Evolutionary conservation across 129 eudicot species (phyloP).

Genomic region (Silybum marianum): DNA sequence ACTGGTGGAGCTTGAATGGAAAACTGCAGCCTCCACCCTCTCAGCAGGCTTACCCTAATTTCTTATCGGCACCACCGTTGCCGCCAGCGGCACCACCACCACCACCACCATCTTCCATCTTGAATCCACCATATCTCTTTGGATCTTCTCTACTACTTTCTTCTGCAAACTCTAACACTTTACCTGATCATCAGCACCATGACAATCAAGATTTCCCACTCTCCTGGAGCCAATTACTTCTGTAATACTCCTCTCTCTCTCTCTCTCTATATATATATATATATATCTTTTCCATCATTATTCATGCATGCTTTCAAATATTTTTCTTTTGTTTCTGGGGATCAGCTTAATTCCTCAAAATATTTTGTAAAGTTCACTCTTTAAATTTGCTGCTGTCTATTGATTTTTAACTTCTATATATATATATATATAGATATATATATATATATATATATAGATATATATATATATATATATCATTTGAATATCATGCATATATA

Average conservation of each 20-base stretch:
- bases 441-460: too few species aligned
- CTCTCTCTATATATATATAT: neutral
- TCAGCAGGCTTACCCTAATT: conserved; percentile 42
- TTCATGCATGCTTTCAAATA: conserved; percentile 7
- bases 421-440: too few species aligned
- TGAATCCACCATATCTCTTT: conserved; percentile 35
- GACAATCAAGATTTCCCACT: conserved; percentile 57
- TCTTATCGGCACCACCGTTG: conserved; percentile 18
- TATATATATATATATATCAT: neutral
- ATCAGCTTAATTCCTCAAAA: neutral
- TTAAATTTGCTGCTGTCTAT: neutral
- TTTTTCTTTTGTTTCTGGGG: neutral
- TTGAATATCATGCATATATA: neutral
- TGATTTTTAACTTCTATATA: neutral
- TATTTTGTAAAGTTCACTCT: neutral
- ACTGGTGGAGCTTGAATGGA: conserved; percentile 78
- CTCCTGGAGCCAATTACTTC: conserved; percentile 79
- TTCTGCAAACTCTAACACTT: conserved; percentile 30
- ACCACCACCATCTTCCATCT: conserved; percentile 28
- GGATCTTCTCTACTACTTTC: conserved; percentile 43
- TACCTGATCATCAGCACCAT: conserved; percentile 35
- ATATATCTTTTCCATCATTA: neutral
- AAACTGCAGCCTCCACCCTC: conserved; percentile 52
- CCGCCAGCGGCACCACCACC: conserved; percentile 16
- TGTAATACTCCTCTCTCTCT: conserved; percentile 44